Evolutionary conservation across 306 rosid genomes (phyloP), one percentile per base, ranked within the genome.

Genomic region (Cicer yamashitae): DNA sequence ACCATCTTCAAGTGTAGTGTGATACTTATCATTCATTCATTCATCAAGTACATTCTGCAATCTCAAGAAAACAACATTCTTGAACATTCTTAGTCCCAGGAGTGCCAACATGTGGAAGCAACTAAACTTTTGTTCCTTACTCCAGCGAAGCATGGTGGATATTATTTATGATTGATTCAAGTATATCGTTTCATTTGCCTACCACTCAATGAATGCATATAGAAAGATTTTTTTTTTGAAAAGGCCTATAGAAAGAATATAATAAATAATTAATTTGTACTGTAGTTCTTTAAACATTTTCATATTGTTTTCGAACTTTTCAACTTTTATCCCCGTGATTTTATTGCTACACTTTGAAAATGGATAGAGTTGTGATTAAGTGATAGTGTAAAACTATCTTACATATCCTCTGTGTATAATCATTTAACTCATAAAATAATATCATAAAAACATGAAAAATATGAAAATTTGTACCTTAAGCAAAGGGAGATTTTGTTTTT

Each of bases 1-100:
- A 75, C 54, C 84, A 77, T 22, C 69, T 85, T 56, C 83, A 87
- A 82, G 87, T 83, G 38, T 87, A 83, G 70, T 63, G 40, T 20
- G 13, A 17, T 50, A 47, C 13, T 4, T 46, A 69, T 38, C 34
- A 1, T 15, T 58, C 79, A 65, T 39, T 51, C 58, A 25, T 37
- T 6, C 56, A 59, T 60, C 50, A 46, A 53, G 10, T 53, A 34
- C 68, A 66, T 58, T 48, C 38, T 65, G 5, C 61, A 34, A 17
- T 25, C 48, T 75, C 69, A 34, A 25, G 37, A 77, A 17, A 10
- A 6, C 10, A 20, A 46, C 45, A 62, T 37, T 38, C 39, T 79
- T 51, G 39, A 73, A 79, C 46, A 18, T 64, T 73, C 54, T 1
- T 67, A 10, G 45, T 58, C 56, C 48, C 39, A 1, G 12, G 48